Base-by-base conservation (phyloP, 2,329 filamentous ascomycete genomes). In the Fusarium miscanthi region DNA sequence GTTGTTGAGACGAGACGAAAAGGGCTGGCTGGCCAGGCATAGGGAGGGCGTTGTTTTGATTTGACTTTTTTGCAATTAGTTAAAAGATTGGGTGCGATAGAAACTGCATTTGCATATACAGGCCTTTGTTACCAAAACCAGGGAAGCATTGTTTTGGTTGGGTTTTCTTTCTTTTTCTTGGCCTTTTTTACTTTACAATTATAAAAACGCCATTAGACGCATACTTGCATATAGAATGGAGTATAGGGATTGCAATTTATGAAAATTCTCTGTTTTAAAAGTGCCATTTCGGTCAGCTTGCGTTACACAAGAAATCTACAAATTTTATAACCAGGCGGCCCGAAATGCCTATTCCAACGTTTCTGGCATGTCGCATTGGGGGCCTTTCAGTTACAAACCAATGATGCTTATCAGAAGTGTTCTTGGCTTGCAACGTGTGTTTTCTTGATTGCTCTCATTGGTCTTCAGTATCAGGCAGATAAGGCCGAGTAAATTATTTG, bases 121-220 rank as follows among this genome's bases (percentile, higher is more conserved):
- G 3, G 19, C 10, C 19, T 37, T n/a, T 23, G 31, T 3, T 17
- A 35, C 13, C 19, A 35, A 27, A 12, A 14, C 5, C 6, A 12
- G 7, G 23, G 31, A 37, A 14, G n/a, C 6, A 16, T 8, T 37
- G 19, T 11, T 35, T 17, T 21, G 48, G 13, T 9, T 52, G 19
- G 19, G 4, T 7, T 27, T 2, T 27, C 4, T 25, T 16, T 41
- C n/a, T 21, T 52, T 16, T 16, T 41, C 23, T 21, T 52, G 12
- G 23, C 13, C 13, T 51, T 25, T 37, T 21, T 23, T 12, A 8
- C 17, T 27, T n/a, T 21, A 9, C 16, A 25, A 13, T 10, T 9
- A 3, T 1, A n/a, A 38, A 9, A 1, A 27, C 4, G 21, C n/a
- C 7, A 38, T 27, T 38, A 2, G 23, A 9, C 7, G 23, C 13